A percentile compares a stretch with the other conserved stretches of the same genome.
These are phyloP conservation scores for Saccharomycopsis crataegensis DNA, from an alignment of 1,139 yeast genomes.

Conservation along the genomic window DNA sequence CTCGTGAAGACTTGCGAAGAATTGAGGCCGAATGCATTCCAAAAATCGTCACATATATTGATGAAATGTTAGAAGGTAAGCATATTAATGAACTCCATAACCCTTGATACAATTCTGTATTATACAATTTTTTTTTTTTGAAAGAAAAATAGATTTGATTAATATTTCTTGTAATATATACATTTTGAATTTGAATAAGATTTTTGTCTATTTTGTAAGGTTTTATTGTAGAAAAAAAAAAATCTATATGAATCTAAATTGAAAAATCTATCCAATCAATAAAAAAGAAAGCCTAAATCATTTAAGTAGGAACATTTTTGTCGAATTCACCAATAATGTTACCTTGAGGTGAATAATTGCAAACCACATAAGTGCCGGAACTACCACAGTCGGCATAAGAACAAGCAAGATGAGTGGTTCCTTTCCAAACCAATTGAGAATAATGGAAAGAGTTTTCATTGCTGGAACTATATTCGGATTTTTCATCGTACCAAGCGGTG, in stretches of 20 bases:
- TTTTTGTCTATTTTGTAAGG: too few relatives aligned
- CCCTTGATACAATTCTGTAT: too few relatives aligned
- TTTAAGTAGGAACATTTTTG: conserved; percentile 41
- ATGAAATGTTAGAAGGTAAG: conserved; percentile 11
- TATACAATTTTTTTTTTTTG: too few relatives aligned
- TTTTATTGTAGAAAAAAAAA: too few relatives aligned
- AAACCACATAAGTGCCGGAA: conserved; percentile 28
- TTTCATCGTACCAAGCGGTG: conserved; percentile 9
- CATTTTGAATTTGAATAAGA: too few relatives aligned
- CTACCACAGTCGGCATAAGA: conserved; percentile 27
- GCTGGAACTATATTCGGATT: neutral
- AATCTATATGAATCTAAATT: too few relatives aligned
- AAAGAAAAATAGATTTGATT: too few relatives aligned
- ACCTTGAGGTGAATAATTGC: conserved; percentile 35
- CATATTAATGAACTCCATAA: too few relatives aligned
- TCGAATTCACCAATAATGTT: conserved; percentile 34
- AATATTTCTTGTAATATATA: too few relatives aligned
- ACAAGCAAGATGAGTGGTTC: conserved; percentile 10
- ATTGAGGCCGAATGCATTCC: conserved; percentile 5
- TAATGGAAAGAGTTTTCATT: conserved; percentile 1
- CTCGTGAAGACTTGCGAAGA: conserved; percentile 2
- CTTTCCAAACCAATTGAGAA: conserved; percentile 14
- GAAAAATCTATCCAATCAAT: too few relatives aligned
- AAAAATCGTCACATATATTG: conserved; percentile 1
- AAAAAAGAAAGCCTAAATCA: too few relatives aligned